Percentiles rank a stretch among this genome's conserved stretches.
These are phyloP conservation scores for Penicillium psychrofluorescens DNA, from an alignment of 495 filamentous ascomycete species.

Conservation along the genomic window DNA sequence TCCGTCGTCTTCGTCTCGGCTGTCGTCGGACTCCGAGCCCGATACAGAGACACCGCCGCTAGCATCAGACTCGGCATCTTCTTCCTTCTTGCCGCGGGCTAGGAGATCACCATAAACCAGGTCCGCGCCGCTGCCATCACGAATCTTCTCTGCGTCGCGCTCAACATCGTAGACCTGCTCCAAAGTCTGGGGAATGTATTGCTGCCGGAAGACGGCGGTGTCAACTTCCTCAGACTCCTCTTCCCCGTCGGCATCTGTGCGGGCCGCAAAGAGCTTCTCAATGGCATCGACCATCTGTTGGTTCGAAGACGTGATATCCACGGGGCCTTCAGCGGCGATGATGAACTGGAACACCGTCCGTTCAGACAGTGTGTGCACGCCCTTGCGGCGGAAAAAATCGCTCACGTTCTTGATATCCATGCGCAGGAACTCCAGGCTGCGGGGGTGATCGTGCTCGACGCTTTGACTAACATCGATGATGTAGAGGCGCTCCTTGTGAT, in stretches of 20 bases:
- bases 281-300: constrained; percentile 40
- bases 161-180: constrained; percentile 96
- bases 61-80: constrained; percentile 38
- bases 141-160: constrained; percentile 73
- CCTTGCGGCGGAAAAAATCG: constrained; percentile 83
- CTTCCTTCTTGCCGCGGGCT: constrained; percentile 48
- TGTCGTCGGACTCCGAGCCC: constrained; percentile 41
- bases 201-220: constrained; percentile 85
- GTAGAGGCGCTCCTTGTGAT: constrained; percentile 74
- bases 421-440: constrained; percentile 82
- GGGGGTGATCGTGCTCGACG: constrained; percentile 93
- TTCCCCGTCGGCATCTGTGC: constrained; percentile 31
- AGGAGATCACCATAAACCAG: constrained; percentile 78
- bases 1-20: constrained; percentile 34
- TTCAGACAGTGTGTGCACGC: constrained; percentile 71
- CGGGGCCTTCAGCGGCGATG: constrained; percentile 48
- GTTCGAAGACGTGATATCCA: constrained; percentile 21
- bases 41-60: constrained; percentile 37
- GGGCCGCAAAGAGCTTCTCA: constrained; percentile 40
- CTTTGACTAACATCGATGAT: constrained; percentile 97
- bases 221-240: constrained; percentile 58
- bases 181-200: constrained; percentile 89
- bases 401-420: constrained; percentile 97
- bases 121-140: constrained; percentile 59
- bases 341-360: constrained; percentile 74